Evolutionary conservation across 2,329 filamentous ascomycete genomes (phyloP).

Genomic region (Penicillium thymicola): DNA sequence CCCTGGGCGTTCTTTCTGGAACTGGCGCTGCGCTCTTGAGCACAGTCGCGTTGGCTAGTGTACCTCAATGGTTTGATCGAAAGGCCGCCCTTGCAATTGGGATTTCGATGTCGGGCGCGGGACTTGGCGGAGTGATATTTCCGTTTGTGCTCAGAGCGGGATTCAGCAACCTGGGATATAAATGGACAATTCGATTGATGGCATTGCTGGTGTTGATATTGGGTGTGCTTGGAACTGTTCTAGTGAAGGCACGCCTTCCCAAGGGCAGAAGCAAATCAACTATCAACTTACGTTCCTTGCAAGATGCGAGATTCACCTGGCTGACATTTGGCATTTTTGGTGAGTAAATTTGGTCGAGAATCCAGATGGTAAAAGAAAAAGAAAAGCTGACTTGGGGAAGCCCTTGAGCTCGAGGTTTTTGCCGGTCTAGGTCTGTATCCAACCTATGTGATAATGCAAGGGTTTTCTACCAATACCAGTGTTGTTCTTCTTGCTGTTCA

Average conservation of each 20-base stretch:
- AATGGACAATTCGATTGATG: conserved; percentile 40
- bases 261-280: conserved; percentile 32
- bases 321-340: conserved; percentile 47
- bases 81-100: conserved; percentile 40
- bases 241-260: conserved; percentile 39
- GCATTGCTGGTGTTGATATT: conserved; percentile 36
- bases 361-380: neutral
- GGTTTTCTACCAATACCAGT: conserved; percentile 25
- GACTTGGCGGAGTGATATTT: conserved; percentile 39
- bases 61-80: conserved; percentile 44
- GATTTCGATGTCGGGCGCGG: conserved; percentile 40
- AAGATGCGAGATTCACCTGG: conserved; percentile 44
- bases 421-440: conserved; percentile 30
- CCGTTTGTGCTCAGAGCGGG: conserved; percentile 37
- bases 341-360: conserved; percentile 11
- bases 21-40: conserved; percentile 37
- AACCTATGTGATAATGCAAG: conserved; percentile 30
- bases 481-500: conserved; percentile 38
- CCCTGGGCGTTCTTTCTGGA: conserved; percentile 39
- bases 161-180: conserved; percentile 36
- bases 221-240: conserved; percentile 32
- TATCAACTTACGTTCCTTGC: conserved; percentile 45
- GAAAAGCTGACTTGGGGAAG: conserved; percentile 13
- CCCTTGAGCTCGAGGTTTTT: conserved; percentile 32
- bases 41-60: conserved; percentile 38